Conservation (phyloP, 177 flowering plant genomes). For the Vitis hybrid region DNA sequence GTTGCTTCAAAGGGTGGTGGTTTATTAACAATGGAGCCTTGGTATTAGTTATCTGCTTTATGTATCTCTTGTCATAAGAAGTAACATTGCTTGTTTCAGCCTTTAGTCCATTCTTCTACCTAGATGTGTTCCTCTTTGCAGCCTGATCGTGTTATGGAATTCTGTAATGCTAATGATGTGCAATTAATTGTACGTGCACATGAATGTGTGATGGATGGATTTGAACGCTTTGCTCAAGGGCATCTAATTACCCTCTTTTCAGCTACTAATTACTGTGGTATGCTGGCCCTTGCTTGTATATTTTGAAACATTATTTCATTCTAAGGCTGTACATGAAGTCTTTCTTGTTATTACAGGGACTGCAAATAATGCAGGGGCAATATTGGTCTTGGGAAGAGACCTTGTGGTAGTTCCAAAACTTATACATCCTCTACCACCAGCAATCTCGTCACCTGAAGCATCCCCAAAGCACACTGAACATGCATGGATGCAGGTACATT, state of each 20-base stretch:
- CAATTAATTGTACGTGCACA: constrained; percentile 57
- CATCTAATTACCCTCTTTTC: constrained; percentile 54
- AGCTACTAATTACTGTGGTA: constrained; percentile 57
- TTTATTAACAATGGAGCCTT: too few species aligned
- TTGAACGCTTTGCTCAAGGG: constrained; percentile 61
- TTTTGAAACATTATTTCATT: neutral
- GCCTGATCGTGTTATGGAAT: constrained; percentile 57
- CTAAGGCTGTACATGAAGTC: neutral
- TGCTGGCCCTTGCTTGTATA: neutral
- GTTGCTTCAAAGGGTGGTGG: too few species aligned
- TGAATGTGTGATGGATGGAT: constrained; percentile 64
- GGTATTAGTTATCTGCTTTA: too few species aligned
- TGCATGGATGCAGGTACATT: constrained; percentile 55
- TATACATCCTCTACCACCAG: constrained; percentile 56
- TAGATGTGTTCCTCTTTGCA: constrained; percentile 11
- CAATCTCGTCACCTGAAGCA: constrained; percentile 44
- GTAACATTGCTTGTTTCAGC: too few species aligned
- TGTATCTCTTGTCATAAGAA: too few species aligned
- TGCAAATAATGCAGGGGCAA: constrained; percentile 56
- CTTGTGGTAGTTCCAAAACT: constrained; percentile 58
- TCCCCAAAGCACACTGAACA: constrained; percentile 52
- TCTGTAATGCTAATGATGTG: constrained; percentile 53
- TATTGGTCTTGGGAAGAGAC: constrained; percentile 49
- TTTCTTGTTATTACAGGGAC: constrained; percentile 29
- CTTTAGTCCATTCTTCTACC: too few species aligned